phyloP scores from a whole-genome alignment of 2,329 filamentous ascomycete genomes.

The Pochonia chlamydosporia region DNA sequence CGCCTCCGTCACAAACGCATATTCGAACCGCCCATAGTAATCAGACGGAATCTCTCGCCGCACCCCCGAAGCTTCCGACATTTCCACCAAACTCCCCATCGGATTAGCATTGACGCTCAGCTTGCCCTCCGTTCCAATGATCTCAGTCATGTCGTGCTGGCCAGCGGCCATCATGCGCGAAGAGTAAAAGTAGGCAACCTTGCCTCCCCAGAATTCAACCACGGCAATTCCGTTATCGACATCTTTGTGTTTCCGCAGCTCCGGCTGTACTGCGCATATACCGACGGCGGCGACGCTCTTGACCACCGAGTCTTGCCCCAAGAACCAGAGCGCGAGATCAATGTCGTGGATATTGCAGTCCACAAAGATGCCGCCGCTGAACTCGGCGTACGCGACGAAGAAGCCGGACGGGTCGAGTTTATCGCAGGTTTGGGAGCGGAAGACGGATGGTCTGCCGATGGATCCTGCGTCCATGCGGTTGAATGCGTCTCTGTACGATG shows the following conservation, averaged over 20 bases:
- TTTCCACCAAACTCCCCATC: slow-evolving; percentile 46
- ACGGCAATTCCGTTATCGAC: slow-evolving; percentile 39
- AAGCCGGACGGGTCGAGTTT: slow-evolving; percentile 61
- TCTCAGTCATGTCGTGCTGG: slow-evolving; percentile 62
- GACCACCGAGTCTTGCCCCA: slow-evolving; percentile 24
- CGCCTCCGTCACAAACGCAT: slow-evolving; percentile 58
- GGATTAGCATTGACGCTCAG: slow-evolving; percentile 56
- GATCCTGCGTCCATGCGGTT: slow-evolving; percentile 42
- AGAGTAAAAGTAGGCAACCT: slow-evolving; percentile 60
- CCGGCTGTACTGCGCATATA: slow-evolving; percentile 26
- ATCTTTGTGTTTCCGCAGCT: slow-evolving; percentile 24
- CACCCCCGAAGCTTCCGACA: slow-evolving; percentile 43
- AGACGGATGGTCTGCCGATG: slow-evolving; percentile 55
- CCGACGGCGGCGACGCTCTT: slow-evolving; percentile 25
- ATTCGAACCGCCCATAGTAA: slow-evolving; percentile 59
- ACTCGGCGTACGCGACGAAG: slow-evolving; percentile 62
- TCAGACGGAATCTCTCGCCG: slow-evolving; percentile 54
- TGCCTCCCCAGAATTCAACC: slow-evolving; percentile 60
- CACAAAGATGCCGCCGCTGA: slow-evolving; percentile 63
- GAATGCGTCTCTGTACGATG: slow-evolving; percentile 57
- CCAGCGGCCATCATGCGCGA: slow-evolving; percentile 65
- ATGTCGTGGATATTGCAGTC: slow-evolving; percentile 69
- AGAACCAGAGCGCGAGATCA: slow-evolving; percentile 28
- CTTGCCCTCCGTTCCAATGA: slow-evolving; percentile 63
- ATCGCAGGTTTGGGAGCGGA: slow-evolving; percentile 64